phyloP scores from a whole-genome alignment of 352 stramenopile genomes.

The Pythium aphanidermatum region DNA sequence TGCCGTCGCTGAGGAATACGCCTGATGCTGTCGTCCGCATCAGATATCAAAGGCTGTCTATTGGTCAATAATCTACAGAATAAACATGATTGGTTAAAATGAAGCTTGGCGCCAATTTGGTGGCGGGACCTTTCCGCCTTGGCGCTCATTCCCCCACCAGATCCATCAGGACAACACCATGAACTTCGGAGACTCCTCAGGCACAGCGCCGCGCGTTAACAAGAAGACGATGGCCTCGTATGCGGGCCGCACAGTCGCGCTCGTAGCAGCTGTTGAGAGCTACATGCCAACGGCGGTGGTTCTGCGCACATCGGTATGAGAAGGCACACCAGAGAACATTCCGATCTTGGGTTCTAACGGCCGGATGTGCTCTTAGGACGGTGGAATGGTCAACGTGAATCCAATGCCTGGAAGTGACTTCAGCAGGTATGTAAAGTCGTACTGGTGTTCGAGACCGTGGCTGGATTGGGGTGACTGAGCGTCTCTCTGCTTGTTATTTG shows the following conservation, averaged over 20 bases:
- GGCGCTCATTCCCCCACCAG: slow-evolving; percentile 7
- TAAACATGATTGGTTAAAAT: slow-evolving; percentile 10
- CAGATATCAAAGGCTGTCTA: slow-evolving; percentile 9
- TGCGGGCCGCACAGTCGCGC: slow-evolving; percentile 59
- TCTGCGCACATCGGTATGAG: slow-evolving; percentile 71
- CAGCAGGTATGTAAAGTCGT: slow-evolving; percentile 34
- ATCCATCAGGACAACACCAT: slow-evolving; percentile 17
- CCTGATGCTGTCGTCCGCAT: no score
- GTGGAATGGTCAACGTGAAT: slow-evolving; percentile 71
- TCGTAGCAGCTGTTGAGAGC: slow-evolving; percentile 71
- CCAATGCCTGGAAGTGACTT: slow-evolving; percentile 70
- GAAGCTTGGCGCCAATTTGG: slow-evolving; percentile 14
- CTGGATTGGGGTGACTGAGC: no score
- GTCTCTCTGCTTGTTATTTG: neutral
- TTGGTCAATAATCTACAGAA: slow-evolving; percentile 5
- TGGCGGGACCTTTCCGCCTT: neutral
- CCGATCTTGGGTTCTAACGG: no score
- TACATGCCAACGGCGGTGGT: slow-evolving; percentile 65
- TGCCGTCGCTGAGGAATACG: slow-evolving; percentile 32
- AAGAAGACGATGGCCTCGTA: slow-evolving; percentile 64
- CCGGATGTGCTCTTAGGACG: slow-evolving; percentile 46
- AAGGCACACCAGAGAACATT: no score
- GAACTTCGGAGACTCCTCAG: slow-evolving; percentile 44
- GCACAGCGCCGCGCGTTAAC: slow-evolving; percentile 79
- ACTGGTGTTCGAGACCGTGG: no score